Base-by-base conservation (phyloP, 345 rosid genomes). In the Hevea brasiliensis region DNA sequence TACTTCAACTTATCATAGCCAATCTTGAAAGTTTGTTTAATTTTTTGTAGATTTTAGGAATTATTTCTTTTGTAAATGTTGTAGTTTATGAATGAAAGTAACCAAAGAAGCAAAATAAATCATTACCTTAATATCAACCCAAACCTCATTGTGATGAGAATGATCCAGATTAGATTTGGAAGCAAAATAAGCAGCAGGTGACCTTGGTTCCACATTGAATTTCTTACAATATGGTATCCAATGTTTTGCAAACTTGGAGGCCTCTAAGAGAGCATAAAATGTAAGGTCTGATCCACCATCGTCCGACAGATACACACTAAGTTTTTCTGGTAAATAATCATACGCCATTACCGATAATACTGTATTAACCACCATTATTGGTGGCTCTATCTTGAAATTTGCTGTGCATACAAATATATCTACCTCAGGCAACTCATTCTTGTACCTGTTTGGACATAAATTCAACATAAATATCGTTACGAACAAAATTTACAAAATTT, bases 391-490 rank as follows among this genome's bases (percentile, higher is more conserved):
- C 20, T 18, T 76, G 0, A 90, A 93, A 53, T 88, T 87, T 17
- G 92, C 96, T 14, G 92, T 90, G 88, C 92, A 87, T 11, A 90
- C 86, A 47, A 92, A 90, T 5, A 90, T 71, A 76, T 92, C 97
- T 3, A 92, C 78, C 40, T 56, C 82, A 0, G 96, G 93, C 4
- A 89, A 74, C 23, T 79, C 74, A 15, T 77, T 67, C 67, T 72
- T 81, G 24, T 48, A 68, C 32, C 85, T 84, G 72, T 17, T 57
- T 14, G 20, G 57, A 6, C 55, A 50, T 13, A n/a, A n/a, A n/a
- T n/a, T n/a, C n/a, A n/a, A n/a, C n/a, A n/a, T n/a, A n/a, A n/a
- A n/a, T n/a, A n/a, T n/a, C n/a, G n/a, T n/a, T n/a, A n/a, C n/a
- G n/a, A n/a, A n/a, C n/a, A n/a, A n/a, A n/a, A n/a, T n/a, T n/a